These are phyloP conservation scores for Debaryomyces hansenii DNA, from an alignment of 805 yeast species.

Conservation along the genomic window DNA sequence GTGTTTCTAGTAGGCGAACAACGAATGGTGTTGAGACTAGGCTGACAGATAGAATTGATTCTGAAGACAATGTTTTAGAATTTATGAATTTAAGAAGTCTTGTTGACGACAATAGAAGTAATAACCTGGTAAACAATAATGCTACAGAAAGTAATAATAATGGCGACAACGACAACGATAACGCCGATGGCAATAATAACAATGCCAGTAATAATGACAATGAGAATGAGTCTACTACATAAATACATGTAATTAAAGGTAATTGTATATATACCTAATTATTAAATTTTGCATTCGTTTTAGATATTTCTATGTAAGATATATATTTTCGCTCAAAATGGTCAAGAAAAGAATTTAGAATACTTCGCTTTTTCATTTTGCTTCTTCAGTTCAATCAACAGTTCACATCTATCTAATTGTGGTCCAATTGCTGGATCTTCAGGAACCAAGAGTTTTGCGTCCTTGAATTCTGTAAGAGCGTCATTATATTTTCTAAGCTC, in stretches of 20 bases:
- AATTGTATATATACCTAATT: background rate
- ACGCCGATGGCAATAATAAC: background rate
- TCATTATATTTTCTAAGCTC: slow-evolving; percentile 47
- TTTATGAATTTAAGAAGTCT: slow-evolving; percentile 27
- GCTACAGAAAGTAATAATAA: slow-evolving; percentile 2
- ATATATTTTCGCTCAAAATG: too few relatives aligned
- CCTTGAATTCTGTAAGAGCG: slow-evolving; percentile 48
- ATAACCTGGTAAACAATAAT: background rate
- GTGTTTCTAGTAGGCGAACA: slow-evolving; percentile 50
- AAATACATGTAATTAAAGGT: background rate
- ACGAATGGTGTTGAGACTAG: slow-evolving; percentile 43
- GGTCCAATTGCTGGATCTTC: slow-evolving; percentile 48
- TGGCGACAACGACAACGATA: slow-evolving; percentile 1
- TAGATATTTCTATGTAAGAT: background rate
- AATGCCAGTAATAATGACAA: background rate
- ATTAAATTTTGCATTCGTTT: background rate
- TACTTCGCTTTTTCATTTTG: slow-evolving; percentile 53
- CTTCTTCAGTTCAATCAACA: slow-evolving; percentile 41
- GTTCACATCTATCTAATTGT: slow-evolving; percentile 45
- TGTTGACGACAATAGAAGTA: slow-evolving; percentile 13
- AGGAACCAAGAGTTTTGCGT: slow-evolving; percentile 46
- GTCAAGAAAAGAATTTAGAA: slow-evolving; percentile 57
- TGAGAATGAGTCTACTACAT: background rate
- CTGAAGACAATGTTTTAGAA: slow-evolving; percentile 20
- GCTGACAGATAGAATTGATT: slow-evolving; percentile 9